These are phyloP conservation scores for Nicotiana knightiana DNA, from an alignment of 257 asterid genomes.

Conservation along the genomic window DNA sequence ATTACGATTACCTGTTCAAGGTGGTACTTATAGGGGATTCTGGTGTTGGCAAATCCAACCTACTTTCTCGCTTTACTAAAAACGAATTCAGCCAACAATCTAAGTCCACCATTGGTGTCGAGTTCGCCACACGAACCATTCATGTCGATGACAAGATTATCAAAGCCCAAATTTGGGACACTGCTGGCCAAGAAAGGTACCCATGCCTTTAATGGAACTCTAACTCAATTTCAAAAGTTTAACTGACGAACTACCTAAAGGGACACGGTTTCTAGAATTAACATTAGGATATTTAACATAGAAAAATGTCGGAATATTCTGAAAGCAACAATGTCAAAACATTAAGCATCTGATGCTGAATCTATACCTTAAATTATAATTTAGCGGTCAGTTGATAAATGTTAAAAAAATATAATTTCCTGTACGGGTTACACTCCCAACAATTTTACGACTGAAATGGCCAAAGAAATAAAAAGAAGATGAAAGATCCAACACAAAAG, in stretches of 20 bases:
- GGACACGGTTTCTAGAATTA: too few relatives aligned
- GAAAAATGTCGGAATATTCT: too few relatives aligned
- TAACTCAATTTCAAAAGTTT: too few relatives aligned
- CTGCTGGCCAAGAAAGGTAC: slow-evolving; percentile 55
- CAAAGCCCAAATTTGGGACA: slow-evolving; percentile 51
- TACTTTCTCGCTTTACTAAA: slow-evolving; percentile 30
- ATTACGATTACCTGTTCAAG: slow-evolving; percentile 45
- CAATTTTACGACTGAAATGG: neutral
- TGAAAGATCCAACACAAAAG: neutral
- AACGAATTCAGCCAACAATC: slow-evolving; percentile 41
- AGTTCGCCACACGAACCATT: slow-evolving; percentile 39
- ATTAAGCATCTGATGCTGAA: too few relatives aligned
- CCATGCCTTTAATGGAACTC: too few relatives aligned
- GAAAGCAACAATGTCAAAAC: too few relatives aligned
- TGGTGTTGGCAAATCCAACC: slow-evolving; percentile 40
- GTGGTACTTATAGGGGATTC: slow-evolving; percentile 43
- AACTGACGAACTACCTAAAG: too few relatives aligned
- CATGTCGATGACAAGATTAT: slow-evolving; percentile 36
- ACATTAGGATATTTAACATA: too few relatives aligned
- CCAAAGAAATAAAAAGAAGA: neutral
- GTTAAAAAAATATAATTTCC: too few relatives aligned
- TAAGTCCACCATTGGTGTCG: slow-evolving; percentile 44
- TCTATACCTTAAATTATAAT: too few relatives aligned
- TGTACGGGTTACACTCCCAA: too few relatives aligned
- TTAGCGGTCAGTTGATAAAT: too few relatives aligned